Percentiles rank a stretch among this genome's conserved stretches.
Conservation (phyloP, 352 stramenopile genomes). For the Pythium guiyangense region DNA sequence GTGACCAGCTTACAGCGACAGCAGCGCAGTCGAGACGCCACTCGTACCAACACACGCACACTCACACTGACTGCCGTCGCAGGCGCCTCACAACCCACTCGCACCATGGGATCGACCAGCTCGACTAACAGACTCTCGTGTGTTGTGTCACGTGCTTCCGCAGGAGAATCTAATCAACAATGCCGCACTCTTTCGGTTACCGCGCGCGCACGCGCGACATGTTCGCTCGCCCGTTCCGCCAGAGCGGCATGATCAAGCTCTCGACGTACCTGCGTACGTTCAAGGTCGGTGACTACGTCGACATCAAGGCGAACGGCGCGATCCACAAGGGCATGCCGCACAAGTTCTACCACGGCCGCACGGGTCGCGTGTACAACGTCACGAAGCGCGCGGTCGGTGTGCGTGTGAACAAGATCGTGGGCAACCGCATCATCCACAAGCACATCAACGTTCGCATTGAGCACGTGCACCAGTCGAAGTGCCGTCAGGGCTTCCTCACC, state of each 20-base stretch:
- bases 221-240: conserved; percentile 98
- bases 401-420: conserved; percentile 98
- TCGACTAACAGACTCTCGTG: conserved; percentile 18
- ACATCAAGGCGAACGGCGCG: conserved; percentile 99
- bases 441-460: conserved; percentile 99
- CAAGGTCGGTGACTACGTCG: conserved; percentile 99
- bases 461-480: conserved; percentile 98
- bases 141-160: conserved; percentile 11
- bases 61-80: neutral
- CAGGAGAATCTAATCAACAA: conserved; percentile 62
- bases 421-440: conserved; percentile 99
- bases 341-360: conserved; percentile 99
- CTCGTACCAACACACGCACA: neutral
- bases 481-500: conserved; percentile 97
- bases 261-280: conserved; percentile 98
- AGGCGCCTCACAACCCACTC: neutral
- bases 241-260: conserved; percentile 95
- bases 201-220: conserved; percentile 99
- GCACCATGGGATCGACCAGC: too few relatives aligned
- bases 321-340: conserved; percentile 99
- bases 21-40: too few relatives aligned
- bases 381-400: conserved; percentile 98
- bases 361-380: conserved; percentile 99
- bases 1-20: too few relatives aligned
- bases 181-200: conserved; percentile 99